Conservation (phyloP, 805 yeast genomes). For the Barnettozyma sucrosica region DNA sequence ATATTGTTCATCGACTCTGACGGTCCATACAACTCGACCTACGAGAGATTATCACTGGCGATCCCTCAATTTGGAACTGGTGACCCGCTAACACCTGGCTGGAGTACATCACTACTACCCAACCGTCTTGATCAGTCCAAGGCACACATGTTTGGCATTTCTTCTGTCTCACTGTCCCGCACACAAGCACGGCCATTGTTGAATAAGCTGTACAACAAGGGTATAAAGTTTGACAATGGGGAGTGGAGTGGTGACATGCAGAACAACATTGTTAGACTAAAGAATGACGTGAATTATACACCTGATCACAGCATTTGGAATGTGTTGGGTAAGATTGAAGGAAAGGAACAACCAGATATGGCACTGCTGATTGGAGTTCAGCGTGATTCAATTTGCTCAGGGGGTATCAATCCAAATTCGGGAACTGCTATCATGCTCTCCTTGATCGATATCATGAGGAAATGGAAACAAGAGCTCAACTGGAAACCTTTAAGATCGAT, state of each 20-base stretch:
- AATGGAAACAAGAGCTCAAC: slow-evolving; percentile 53
- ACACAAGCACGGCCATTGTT: slow-evolving; percentile 50
- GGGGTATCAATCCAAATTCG: slow-evolving; percentile 66
- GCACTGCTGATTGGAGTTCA: slow-evolving; percentile 79
- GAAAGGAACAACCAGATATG: slow-evolving; percentile 70
- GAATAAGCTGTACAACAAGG: slow-evolving; percentile 15
- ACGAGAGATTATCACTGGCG: slow-evolving; percentile 44
- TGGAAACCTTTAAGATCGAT: slow-evolving; percentile 85
- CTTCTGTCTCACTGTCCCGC: slow-evolving; percentile 74
- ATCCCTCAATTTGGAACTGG: slow-evolving; percentile 62
- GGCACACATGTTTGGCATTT: slow-evolving; percentile 58
- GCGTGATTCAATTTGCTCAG: slow-evolving; percentile 70
- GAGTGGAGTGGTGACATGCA: slow-evolving; percentile 20
- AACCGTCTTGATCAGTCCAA: slow-evolving; percentile 38
- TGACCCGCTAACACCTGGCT: slow-evolving; percentile 75
- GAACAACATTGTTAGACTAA: slow-evolving; percentile 13
- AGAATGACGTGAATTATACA: slow-evolving; percentile 16
- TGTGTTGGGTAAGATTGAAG: slow-evolving; percentile 69
- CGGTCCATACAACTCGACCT: slow-evolving; percentile 28
- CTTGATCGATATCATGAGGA: slow-evolving; percentile 59
- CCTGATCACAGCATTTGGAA: slow-evolving; percentile 69
- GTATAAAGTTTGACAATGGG: slow-evolving; percentile 15
- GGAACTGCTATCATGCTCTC: slow-evolving; percentile 73
- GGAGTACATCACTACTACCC: slow-evolving; percentile 42
- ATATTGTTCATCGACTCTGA: slow-evolving; percentile 52